Conservation (phyloP, 2,329 filamentous ascomycete species). For the Neoarthrinium moseri region DNA sequence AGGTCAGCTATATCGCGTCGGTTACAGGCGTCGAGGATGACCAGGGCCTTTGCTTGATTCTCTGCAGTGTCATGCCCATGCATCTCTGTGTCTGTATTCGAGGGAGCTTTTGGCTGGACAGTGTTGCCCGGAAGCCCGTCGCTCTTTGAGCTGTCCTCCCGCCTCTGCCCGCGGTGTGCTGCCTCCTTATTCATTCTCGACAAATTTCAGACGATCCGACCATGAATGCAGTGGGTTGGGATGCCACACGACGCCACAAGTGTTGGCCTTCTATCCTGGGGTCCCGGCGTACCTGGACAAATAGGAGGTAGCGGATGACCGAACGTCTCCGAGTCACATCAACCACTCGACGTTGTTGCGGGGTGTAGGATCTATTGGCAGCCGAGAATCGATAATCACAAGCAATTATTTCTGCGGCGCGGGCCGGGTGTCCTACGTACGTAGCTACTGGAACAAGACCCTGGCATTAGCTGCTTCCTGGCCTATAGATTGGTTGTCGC, state of each 20-base stretch:
- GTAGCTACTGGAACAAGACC: too few relatives aligned
- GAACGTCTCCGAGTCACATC: neutral
- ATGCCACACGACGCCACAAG: too few relatives aligned
- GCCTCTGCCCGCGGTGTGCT: neutral
- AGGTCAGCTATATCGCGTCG: conserved; percentile 55
- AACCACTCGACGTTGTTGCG: neutral
- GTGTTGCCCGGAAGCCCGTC: too few relatives aligned
- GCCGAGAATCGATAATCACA: too few relatives aligned
- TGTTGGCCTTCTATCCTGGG: too few relatives aligned
- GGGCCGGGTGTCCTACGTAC: neutral
- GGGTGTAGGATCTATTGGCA: neutral
- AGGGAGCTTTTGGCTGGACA: too few relatives aligned
- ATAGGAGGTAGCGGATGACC: neutral
- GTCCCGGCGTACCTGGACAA: too few relatives aligned
- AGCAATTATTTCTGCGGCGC: neutral
- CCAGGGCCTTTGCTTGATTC: conserved; percentile 37
- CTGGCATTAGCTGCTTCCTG: too few relatives aligned
- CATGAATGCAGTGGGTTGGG: too few relatives aligned
- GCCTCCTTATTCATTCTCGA: neutral
- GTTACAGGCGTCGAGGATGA: conserved; percentile 61
- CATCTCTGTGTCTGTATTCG: conserved; percentile 6
- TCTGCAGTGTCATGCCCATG: conserved; percentile 9
- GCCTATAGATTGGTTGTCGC: too few relatives aligned
- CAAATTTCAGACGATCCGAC: too few relatives aligned
- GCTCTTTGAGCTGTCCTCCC: neutral